Percentiles rank a stretch among this genome's conserved stretches.
Evolutionary conservation across 2,329 filamentous ascomycete genomes (phyloP).

Genomic region (Reticulascus tulasneorum): DNA sequence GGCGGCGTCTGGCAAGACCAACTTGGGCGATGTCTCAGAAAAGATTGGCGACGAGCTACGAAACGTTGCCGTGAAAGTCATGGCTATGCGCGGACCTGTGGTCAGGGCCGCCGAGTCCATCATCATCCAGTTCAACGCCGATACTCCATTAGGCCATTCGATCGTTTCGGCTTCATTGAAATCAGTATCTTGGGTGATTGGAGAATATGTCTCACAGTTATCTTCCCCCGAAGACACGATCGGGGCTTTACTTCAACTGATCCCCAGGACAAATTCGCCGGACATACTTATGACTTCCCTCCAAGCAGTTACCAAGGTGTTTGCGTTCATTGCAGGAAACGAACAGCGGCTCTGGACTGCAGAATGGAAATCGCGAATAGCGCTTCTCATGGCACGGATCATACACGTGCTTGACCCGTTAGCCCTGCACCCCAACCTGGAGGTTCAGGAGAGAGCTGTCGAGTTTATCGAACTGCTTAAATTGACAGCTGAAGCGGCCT

Average conservation of each 20-base stretch:
- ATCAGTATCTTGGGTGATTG: constrained; percentile 78
- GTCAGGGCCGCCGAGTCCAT: constrained; percentile 80
- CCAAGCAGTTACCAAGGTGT: constrained; percentile 82
- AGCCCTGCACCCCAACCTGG: constrained; percentile 76
- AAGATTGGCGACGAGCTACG: constrained; percentile 80
- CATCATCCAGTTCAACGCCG: constrained; percentile 52
- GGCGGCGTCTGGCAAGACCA: constrained; percentile 20
- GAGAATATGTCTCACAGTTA: constrained; percentile 78
- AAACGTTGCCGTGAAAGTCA: constrained; percentile 88
- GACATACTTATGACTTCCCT: constrained; percentile 73
- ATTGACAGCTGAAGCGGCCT: constrained; percentile 76
- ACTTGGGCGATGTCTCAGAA: constrained; percentile 53
- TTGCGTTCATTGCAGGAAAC: constrained; percentile 66
- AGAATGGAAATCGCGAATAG: constrained; percentile 68
- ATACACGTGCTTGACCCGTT: constrained; percentile 78
- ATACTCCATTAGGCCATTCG: constrained; percentile 50
- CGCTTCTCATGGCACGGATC: constrained; percentile 75
- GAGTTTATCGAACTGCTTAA: constrained; percentile 89
- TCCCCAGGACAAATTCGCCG: constrained; percentile 54
- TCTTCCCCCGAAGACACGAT: constrained; percentile 68
- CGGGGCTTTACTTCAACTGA: constrained; percentile 66
- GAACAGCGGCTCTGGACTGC: constrained; percentile 65
- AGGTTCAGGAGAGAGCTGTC: constrained; percentile 91
- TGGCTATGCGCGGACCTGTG: constrained; percentile 74
- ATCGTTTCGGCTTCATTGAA: constrained; percentile 65